These are phyloP conservation scores for Nemania abortiva DNA, from an alignment of 2,329 filamentous ascomycete genomes.

Conservation along the genomic window DNA sequence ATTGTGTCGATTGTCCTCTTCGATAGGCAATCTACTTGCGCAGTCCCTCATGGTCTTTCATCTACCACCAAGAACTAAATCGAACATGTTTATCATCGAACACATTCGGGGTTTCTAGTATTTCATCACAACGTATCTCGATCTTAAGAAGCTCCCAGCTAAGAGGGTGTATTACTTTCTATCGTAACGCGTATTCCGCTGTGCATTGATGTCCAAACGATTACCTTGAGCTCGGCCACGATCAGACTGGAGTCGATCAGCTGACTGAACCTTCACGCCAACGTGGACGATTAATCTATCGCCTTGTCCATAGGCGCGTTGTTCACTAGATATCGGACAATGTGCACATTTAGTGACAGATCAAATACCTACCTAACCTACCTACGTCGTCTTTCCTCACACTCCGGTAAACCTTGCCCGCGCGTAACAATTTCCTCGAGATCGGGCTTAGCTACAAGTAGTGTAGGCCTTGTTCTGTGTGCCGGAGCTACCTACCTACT, in stretches of 20 bases:
- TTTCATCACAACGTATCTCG: not conserved
- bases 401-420: not conserved
- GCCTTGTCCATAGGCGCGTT: not conserved
- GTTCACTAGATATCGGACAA: not conserved
- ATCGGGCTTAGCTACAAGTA: not conserved
- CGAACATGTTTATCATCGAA: not conserved
- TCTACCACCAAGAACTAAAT: not conserved
- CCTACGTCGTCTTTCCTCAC: not conserved
- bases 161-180: not conserved
- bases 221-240: not conserved
- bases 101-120: not conserved
- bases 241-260: not conserved
- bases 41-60: not conserved
- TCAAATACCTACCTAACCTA: too few relatives aligned
- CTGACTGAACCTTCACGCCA: not conserved
- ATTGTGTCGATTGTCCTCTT: not conserved
- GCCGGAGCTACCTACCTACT: constrained; percentile 2
- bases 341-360: not conserved
- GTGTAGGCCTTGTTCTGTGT: not conserved
- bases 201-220: not conserved
- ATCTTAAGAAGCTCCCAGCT: not conserved
- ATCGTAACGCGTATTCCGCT: not conserved
- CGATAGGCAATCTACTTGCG: not conserved
- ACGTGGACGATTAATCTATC: not conserved
- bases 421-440: not conserved